Conservation (phyloP, 495 filamentous ascomycete genomes). For the Clohesyomyces aquaticus region DNA sequence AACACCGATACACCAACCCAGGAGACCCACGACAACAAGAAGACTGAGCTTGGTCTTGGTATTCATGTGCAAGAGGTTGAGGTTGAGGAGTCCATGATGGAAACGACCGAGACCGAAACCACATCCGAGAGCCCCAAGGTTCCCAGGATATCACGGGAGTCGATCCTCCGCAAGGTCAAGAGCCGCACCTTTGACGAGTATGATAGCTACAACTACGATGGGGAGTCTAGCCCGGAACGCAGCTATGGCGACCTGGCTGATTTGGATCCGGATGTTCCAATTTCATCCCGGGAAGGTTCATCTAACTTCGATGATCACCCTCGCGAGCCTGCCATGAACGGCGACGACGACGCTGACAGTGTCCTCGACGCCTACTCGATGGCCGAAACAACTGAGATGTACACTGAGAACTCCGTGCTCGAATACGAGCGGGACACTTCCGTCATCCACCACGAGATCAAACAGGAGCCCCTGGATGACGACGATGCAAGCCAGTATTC, state of each 20-base stretch:
- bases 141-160: constrained; percentile 87
- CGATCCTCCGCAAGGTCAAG: constrained; percentile 86
- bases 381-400: constrained; percentile 71
- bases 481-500: constrained; percentile 50
- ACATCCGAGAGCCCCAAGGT: constrained; percentile 35
- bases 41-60: constrained; percentile 28
- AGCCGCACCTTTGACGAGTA: constrained; percentile 59
- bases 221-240: constrained; percentile 54
- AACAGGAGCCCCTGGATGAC: constrained; percentile 35
- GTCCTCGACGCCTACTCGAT: constrained; percentile 69
- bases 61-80: constrained; percentile 32
- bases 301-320: constrained; percentile 59
- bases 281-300: constrained; percentile 69
- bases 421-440: constrained; percentile 46
- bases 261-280: constrained; percentile 82
- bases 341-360: constrained; percentile 62
- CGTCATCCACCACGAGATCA: constrained; percentile 46
- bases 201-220: constrained; percentile 39
- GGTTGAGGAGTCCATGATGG: too few relatives aligned
- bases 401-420: constrained; percentile 41
- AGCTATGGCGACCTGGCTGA: constrained; percentile 49
- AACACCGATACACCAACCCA: constrained; percentile 36
- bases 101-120: constrained; percentile 37
- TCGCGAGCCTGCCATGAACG: constrained; percentile 67
- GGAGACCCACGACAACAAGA: constrained; percentile 32